A percentile compares a stretch with the other conserved stretches of the same genome.
Evolutionary conservation across 2,329 filamentous ascomycete genomes (phyloP).

Genomic region (Teratosphaeriaceae sp.): DNA sequence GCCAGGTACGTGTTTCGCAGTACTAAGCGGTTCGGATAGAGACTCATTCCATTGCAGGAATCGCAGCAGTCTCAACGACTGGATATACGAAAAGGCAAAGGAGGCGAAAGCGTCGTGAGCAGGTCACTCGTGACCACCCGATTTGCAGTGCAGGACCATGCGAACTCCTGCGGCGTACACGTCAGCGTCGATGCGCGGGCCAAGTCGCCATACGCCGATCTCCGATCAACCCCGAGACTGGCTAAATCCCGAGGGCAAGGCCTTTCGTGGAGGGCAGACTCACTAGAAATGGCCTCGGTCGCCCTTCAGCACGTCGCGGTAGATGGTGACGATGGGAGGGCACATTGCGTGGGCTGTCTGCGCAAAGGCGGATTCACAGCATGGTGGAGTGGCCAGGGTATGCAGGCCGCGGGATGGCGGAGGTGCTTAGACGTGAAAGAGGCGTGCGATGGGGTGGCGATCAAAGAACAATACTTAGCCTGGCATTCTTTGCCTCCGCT

Average conservation of each 20-base stretch:
- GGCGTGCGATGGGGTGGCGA: constrained; percentile 1
- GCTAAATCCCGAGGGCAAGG: too few relatives aligned
- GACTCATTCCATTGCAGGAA: constrained; percentile 49
- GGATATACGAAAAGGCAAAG: constrained; percentile 77
- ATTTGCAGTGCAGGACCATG: too few relatives aligned
- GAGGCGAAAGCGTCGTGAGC: constrained; percentile 41
- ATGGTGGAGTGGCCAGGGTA: not conserved
- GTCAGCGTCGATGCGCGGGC: too few relatives aligned
- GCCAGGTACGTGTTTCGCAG: constrained; percentile 47
- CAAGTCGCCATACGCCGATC: too few relatives aligned
- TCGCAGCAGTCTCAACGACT: constrained; percentile 84
- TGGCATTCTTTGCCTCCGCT: constrained; percentile 19
- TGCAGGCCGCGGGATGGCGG: too few relatives aligned
- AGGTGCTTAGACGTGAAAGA: not conserved
- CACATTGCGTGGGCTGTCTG: constrained; percentile 18
- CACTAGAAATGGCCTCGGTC: constrained; percentile 19
- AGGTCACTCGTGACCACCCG: too few relatives aligned
- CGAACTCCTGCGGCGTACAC: too few relatives aligned
- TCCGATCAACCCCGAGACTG: too few relatives aligned
- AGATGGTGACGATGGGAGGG: constrained; percentile 20
- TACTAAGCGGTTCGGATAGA: constrained; percentile 8
- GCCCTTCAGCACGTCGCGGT: constrained; percentile 22
- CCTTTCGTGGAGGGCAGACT: too few relatives aligned
- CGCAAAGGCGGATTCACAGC: not conserved
- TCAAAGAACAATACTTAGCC: constrained; percentile 27